Percentiles rank a stretch among this genome's conserved stretches.
phyloP scores from a whole-genome alignment of 805 yeast genomes.

The Metschnikowia proteae region DNA sequence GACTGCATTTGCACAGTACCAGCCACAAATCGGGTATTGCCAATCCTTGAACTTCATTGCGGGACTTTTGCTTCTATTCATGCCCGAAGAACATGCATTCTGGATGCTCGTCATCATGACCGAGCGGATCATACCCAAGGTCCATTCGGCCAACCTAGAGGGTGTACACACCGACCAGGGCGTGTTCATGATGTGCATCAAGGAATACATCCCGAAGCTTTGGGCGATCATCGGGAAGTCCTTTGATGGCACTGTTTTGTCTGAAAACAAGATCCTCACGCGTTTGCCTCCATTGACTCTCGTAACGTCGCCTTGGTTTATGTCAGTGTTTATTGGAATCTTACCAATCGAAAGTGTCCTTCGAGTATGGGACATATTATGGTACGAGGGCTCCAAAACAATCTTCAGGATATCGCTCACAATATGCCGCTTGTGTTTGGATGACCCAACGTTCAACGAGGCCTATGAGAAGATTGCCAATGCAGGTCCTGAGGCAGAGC shows the following conservation, averaged over 20 bases:
- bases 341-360: conserved; percentile 85
- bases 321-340: conserved; percentile 92
- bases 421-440: conserved; percentile 61
- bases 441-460: conserved; percentile 55
- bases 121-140: conserved; percentile 80
- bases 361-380: conserved; percentile 91
- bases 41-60: conserved; percentile 92
- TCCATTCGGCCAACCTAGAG: conserved; percentile 84
- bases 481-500: conserved; percentile 34
- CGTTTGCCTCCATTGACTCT: conserved; percentile 87
- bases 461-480: conserved; percentile 14
- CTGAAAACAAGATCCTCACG: conserved; percentile 52
- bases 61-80: conserved; percentile 75
- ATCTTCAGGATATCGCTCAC: conserved; percentile 80
- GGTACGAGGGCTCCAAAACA: conserved; percentile 87
- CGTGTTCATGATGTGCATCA: conserved; percentile 79
- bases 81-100: conserved; percentile 87
- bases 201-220: conserved; percentile 76
- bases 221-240: conserved; percentile 55
- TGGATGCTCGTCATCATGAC: conserved; percentile 96
- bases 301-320: conserved; percentile 96
- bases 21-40: conserved; percentile 92
- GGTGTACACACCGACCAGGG: conserved; percentile 97
- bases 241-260: conserved; percentile 38
- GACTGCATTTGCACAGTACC: conserved; percentile 77